Evolutionary conservation across 1,284 basidiomycete species (phyloP).

Genomic region (Papiliotrema terrestris): DNA sequence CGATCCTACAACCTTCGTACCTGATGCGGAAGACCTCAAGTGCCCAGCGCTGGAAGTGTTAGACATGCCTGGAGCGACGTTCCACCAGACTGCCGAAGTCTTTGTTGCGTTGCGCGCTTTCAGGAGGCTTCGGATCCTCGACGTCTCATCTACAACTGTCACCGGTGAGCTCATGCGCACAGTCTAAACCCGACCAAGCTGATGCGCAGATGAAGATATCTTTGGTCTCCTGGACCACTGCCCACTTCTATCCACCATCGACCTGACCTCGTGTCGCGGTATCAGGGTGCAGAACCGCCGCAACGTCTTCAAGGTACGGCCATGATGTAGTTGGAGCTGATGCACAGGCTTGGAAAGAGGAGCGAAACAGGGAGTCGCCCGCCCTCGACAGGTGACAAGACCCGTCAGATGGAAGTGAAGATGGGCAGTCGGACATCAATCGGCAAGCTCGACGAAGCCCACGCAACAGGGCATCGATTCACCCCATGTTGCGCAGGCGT

Average conservation of each 20-base stretch:
- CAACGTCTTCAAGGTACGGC: conserved; percentile 30
- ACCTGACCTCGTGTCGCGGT: conserved; percentile 33
- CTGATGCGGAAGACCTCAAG: neutral
- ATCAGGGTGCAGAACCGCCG: conserved; percentile 29
- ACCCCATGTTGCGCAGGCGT: no score
- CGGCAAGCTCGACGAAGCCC: no score
- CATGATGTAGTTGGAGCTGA: neutral
- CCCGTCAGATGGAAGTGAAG: no score
- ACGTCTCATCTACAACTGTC: conserved; percentile 25
- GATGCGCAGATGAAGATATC: conserved; percentile 22
- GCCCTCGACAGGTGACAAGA: no score
- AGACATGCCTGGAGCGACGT: conserved; percentile 14
- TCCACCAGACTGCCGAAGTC: conserved; percentile 10
- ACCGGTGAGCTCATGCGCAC: conserved; percentile 13
- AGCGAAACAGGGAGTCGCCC: no score
- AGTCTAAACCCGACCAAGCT: neutral
- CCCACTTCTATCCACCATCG: conserved; percentile 17
- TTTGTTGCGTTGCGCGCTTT: conserved; percentile 8
- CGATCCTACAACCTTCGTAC: neutral
- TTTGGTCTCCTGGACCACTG: conserved; percentile 24
- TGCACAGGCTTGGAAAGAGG: conserved; percentile 5
- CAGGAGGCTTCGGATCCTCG: conserved; percentile 19
- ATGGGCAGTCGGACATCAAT: no score
- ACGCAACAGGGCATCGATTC: no score
- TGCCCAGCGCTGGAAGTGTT: conserved; percentile 19